These are phyloP conservation scores for Ustilago bromivora DNA, from an alignment of 1,284 basidiomycete genomes.

Conservation along the genomic window DNA sequence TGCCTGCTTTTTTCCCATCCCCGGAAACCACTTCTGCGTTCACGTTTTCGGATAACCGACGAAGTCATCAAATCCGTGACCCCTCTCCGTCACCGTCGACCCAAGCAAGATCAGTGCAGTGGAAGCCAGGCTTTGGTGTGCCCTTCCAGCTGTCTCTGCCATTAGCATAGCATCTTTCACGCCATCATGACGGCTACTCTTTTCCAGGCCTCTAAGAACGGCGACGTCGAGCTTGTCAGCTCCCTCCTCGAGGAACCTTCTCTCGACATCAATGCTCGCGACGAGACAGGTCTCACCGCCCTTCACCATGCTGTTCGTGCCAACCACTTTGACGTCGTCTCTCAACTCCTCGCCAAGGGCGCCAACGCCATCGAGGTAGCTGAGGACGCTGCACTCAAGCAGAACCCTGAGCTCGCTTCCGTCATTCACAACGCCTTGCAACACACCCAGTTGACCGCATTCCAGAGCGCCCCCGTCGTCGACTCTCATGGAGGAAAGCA, in stretches of 20 bases:
- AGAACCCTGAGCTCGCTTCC: conserved; percentile 40
- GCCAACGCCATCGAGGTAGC: conserved; percentile 39
- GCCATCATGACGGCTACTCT: conserved; percentile 57
- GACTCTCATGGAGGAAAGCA: conserved; percentile 58
- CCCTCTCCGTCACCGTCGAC: background rate
- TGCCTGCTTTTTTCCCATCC: background rate
- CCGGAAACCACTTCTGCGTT: background rate
- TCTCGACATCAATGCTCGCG: conserved; percentile 51
- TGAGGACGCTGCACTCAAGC: conserved; percentile 38
- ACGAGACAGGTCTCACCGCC: conserved; percentile 49
- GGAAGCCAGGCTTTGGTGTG: conserved; percentile 42
- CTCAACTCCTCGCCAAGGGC: conserved; percentile 57
- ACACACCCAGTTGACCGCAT: conserved; percentile 47
- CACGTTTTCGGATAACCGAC: background rate
- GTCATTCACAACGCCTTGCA: conserved; percentile 47
- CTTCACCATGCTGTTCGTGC: conserved; percentile 53
- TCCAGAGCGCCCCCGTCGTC: conserved; percentile 43
- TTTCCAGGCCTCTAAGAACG: conserved; percentile 60
- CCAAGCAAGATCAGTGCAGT: conserved; percentile 24
- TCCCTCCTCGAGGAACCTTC: conserved; percentile 53
- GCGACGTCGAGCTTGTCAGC: conserved; percentile 56
- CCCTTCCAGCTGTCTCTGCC: conserved; percentile 31
- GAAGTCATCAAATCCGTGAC: conserved; percentile 3
- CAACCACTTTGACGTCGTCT: conserved; percentile 60
- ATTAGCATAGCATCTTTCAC: conserved; percentile 13